phyloP scores from a whole-genome alignment of 495 filamentous ascomycete species.

The Jackrogersella multiformis region DNA sequence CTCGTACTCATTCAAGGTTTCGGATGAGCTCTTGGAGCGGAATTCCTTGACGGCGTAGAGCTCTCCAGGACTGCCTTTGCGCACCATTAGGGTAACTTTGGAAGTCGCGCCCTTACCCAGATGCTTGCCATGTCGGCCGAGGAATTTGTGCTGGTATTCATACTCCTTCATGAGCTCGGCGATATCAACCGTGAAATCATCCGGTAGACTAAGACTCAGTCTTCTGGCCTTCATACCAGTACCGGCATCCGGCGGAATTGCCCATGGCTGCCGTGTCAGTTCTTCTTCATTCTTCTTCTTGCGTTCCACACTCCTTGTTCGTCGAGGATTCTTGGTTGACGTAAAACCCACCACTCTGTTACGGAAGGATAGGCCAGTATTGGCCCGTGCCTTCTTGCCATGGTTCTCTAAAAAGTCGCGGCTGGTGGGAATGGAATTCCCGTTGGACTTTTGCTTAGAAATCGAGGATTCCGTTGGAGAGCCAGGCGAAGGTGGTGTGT shows the following conservation, averaged over 20 bases:
- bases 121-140: slow-evolving; percentile 68
- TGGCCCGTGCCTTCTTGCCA: slow-evolving; percentile 55
- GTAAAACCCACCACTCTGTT: slow-evolving; percentile 47
- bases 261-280: slow-evolving; percentile 54
- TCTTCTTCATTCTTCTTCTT: slow-evolving; percentile 42
- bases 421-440: slow-evolving; percentile 49
- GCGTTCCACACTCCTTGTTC: slow-evolving; percentile 43
- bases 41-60: slow-evolving; percentile 84
- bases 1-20: slow-evolving; percentile 72
- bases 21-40: slow-evolving; percentile 66
- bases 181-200: slow-evolving; percentile 71
- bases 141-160: slow-evolving; percentile 64
- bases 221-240: slow-evolving; percentile 73
- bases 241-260: slow-evolving; percentile 65
- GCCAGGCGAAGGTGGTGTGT: slow-evolving; percentile 61
- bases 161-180: slow-evolving; percentile 68
- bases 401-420: slow-evolving; percentile 54
- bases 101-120: slow-evolving; percentile 78
- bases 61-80: slow-evolving; percentile 61
- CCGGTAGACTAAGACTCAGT: slow-evolving; percentile 68
- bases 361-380: slow-evolving; percentile 60
- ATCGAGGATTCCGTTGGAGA: slow-evolving; percentile 51
- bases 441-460: slow-evolving; percentile 44
- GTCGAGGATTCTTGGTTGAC: slow-evolving; percentile 38
- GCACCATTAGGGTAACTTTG: slow-evolving; percentile 74